Percentiles rank a stretch among this genome's conserved stretches.
Conservation (phyloP, 148 eudicot species). For the Talinum fruticosum region DNA sequence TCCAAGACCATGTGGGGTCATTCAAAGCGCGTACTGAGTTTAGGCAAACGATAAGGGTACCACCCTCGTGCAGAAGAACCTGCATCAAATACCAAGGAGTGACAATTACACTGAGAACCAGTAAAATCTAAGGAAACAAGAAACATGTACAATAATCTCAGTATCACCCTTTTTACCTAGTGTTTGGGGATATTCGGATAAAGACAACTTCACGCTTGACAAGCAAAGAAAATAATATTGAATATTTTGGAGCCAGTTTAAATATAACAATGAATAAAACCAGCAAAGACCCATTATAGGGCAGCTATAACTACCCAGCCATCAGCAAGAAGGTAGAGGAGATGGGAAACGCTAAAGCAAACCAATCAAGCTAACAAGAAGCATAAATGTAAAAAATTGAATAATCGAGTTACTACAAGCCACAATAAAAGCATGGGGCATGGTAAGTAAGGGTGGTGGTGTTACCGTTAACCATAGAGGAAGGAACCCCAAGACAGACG, state of each 20-base stretch:
- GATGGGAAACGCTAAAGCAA: too few relatives aligned
- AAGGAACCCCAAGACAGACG: conserved; percentile 86
- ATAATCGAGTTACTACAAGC: too few relatives aligned
- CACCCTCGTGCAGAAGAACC: conserved; percentile 98
- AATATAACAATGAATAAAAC: neutral
- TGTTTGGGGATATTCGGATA: too few relatives aligned
- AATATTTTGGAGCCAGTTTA: too few relatives aligned
- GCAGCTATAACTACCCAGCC: too few relatives aligned
- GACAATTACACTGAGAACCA: neutral
- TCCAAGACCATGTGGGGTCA: conserved; percentile 66
- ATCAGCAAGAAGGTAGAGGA: too few relatives aligned
- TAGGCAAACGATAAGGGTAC: conserved; percentile 86
- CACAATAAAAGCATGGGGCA: neutral
- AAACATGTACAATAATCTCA: neutral
- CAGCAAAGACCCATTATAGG: neutral
- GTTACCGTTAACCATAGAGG: conserved; percentile 95
- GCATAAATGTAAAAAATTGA: too few relatives aligned
- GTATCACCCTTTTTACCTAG: too few relatives aligned
- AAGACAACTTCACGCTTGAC: too few relatives aligned
- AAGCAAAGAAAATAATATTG: too few relatives aligned
- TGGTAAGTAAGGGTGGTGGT: neutral
- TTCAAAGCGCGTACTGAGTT: conserved; percentile 86
- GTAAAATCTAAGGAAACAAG: neutral
- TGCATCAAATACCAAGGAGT: conserved; percentile 31
- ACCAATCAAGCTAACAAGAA: too few relatives aligned